phyloP scores from a whole-genome alignment of 2,329 filamentous ascomycete species.

The Emergomyces africanus region DNA sequence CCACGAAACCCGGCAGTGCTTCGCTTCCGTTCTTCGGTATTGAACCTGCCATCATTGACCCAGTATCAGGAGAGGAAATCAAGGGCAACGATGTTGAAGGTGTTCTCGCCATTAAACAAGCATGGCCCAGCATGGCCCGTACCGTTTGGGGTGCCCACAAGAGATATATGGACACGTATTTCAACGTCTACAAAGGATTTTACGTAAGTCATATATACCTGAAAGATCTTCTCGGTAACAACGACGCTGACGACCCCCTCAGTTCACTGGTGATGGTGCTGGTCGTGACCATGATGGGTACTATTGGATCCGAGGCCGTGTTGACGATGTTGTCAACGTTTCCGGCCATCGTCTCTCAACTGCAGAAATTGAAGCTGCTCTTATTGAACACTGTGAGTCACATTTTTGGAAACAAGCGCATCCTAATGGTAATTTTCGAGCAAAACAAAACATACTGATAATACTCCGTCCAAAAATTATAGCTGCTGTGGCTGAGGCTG shows the following conservation, averaged over 20 bases:
- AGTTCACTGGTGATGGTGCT: slow-evolving; percentile 62
- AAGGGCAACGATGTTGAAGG: slow-evolving; percentile 94
- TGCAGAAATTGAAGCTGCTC: slow-evolving; percentile 92
- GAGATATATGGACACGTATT: slow-evolving; percentile 96
- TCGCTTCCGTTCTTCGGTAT: slow-evolving; percentile 98
- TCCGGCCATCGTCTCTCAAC: slow-evolving; percentile 93
- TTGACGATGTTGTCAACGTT: slow-evolving; percentile 98
- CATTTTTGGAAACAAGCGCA: neutral
- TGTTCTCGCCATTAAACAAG: slow-evolving; percentile 90
- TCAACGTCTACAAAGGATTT: slow-evolving; percentile 96
- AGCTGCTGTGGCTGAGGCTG: slow-evolving; percentile 76
- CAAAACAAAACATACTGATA: slow-evolving; percentile 11
- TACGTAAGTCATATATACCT: slow-evolving; percentile 55
- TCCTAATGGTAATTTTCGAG: neutral
- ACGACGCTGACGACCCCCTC: slow-evolving; percentile 8
- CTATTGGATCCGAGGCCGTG: slow-evolving; percentile 98
- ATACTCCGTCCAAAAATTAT: neutral
- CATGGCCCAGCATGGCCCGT: slow-evolving; percentile 97
- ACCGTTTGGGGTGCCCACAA: slow-evolving; percentile 97
- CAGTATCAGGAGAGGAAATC: slow-evolving; percentile 85
- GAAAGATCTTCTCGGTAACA: neutral
- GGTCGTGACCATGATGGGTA: slow-evolving; percentile 95
- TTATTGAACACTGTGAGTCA: slow-evolving; percentile 67
- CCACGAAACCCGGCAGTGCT: slow-evolving; percentile 91
- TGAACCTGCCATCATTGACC: slow-evolving; percentile 94